phyloP scores from a whole-genome alignment of 768 basidiomycete genomes.

The Naganishia kalamii region DNA sequence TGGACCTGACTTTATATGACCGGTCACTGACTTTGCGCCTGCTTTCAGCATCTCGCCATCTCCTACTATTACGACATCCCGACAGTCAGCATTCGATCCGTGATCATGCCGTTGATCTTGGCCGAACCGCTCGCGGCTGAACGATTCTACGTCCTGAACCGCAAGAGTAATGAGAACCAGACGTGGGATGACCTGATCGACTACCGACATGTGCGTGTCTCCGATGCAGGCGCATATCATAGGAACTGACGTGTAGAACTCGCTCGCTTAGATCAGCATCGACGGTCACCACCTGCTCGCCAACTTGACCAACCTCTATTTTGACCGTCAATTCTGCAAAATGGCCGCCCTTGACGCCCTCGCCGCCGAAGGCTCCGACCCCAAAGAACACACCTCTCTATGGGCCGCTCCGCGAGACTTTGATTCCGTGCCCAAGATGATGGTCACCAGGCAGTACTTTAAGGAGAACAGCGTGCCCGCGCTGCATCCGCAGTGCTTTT shows the following conservation, averaged over 20 bases:
- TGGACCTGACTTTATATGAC: not conserved
- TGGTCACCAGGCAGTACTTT: not conserved
- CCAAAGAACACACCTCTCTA: not conserved
- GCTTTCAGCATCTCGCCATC: conserved; percentile 15
- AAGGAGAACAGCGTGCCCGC: not conserved
- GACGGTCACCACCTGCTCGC: conserved; percentile 7
- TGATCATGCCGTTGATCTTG: conserved; percentile 31
- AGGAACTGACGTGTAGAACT: not conserved
- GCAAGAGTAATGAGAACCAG: not conserved
- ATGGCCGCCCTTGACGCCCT: not conserved
- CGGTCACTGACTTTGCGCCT: not conserved
- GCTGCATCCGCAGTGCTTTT: conserved; percentile 5
- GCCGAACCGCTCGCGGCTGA: conserved; percentile 17
- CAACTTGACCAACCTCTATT: conserved; percentile 13
- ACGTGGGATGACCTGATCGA: conserved; percentile 3
- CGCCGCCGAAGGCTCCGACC: not conserved
- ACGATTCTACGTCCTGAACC: conserved; percentile 2
- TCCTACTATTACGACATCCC: conserved; percentile 44
- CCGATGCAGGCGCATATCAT: not conserved
- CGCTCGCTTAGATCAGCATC: not conserved
- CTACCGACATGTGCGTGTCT: conserved; percentile 5
- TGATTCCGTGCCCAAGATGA: not conserved
- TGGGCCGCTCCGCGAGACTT: not conserved
- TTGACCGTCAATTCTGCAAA: conserved; percentile 12
- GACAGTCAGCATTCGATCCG: conserved; percentile 34